Evolutionary conservation across 2,329 filamentous ascomycete species (phyloP), one percentile per base, ranked within the genome.

Genomic region (Aspergillus amoenus): DNA sequence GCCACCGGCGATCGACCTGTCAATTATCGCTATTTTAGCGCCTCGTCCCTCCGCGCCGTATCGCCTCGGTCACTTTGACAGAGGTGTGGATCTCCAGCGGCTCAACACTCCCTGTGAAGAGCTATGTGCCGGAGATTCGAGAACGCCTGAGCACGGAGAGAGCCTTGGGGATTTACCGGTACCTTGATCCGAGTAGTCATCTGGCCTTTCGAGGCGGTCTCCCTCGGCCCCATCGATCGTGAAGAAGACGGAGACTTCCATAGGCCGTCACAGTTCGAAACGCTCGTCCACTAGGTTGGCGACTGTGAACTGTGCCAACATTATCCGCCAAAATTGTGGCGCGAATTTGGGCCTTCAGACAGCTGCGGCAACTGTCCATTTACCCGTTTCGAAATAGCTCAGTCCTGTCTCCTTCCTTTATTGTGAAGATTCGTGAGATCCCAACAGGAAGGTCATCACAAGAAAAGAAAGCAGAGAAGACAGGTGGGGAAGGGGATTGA

Each of bases 21-120:
- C 55, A 54, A 49, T 57, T 57, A 50, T 57, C 55, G 55, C 55
- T 54, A 21, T 40, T 54, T 57, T 57, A 57, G 55, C 55, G 55
- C 55, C 50, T 48, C 45, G 52, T 37, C 55, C 37, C n/a, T 57
- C 40, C 39, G 50, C 49, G 44, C 55, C 55, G 55, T 57, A 54
- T 57, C 55, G 55, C 55, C 41, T 45, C 40, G 40, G 50, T 49
- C 45, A 54, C 55, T 54, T 44, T 24, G 50, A 22, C 41, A n/a
- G 44, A 53, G 50, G 55, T 37, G 50, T 50, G 50, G 50, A 56
- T 54, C 45, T 45, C 43, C 50, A 42, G 55, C 43, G 50, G 55
- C 55, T 49, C 50, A 50, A 53, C 30, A 39, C 9, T n/a, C 50
- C 15, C 27, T 5, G 45, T n/a, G 22, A 45, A 12, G 45, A 57